Percentiles rank a stretch among this genome's conserved stretches.
Evolutionary conservation across 306 rosid genomes (phyloP).

Genomic region (Sphenostylis stenocarpa): DNA sequence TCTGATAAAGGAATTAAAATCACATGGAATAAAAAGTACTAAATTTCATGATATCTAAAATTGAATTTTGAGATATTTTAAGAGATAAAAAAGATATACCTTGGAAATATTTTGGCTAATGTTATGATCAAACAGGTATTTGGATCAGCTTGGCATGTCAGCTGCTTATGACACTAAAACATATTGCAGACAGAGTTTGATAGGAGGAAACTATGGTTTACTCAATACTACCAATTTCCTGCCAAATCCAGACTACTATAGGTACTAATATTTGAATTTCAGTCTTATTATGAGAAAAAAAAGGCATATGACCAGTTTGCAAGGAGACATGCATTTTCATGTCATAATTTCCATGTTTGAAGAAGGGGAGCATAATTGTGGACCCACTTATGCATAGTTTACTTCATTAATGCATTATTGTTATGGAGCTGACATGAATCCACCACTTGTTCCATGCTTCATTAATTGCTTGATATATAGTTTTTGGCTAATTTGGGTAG

Average conservation of each 20-base stretch:
- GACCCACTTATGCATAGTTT: not conserved
- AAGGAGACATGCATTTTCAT: slow-evolving; percentile 13
- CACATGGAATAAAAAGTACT: not conserved
- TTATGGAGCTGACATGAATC: slow-evolving; percentile 12
- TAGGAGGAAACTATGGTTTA: slow-evolving; percentile 93
- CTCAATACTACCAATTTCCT: slow-evolving; percentile 62
- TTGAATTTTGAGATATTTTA: not conserved
- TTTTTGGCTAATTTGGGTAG: not conserved
- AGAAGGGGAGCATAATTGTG: not conserved
- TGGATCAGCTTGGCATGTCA: slow-evolving; percentile 95
- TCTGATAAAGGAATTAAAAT: not conserved
- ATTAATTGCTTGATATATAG: not conserved
- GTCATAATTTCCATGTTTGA: not conserved
- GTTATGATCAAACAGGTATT: slow-evolving; percentile 56
- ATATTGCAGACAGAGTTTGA: slow-evolving; percentile 88
- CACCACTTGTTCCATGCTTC: not conserved
- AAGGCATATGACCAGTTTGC: not conserved
- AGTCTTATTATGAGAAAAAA: not conserved
- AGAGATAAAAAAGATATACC: not conserved
- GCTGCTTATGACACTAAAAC: slow-evolving; percentile 76
- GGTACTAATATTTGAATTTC: slow-evolving; percentile 28
- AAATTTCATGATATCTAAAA: not conserved
- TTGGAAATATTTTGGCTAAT: not conserved
- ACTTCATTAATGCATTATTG: not conserved
- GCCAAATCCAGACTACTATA: slow-evolving; percentile 85